These are phyloP conservation scores for Chalaropsis thielavioides DNA, from an alignment of 2,329 filamentous ascomycete genomes.

Conservation along the genomic window DNA sequence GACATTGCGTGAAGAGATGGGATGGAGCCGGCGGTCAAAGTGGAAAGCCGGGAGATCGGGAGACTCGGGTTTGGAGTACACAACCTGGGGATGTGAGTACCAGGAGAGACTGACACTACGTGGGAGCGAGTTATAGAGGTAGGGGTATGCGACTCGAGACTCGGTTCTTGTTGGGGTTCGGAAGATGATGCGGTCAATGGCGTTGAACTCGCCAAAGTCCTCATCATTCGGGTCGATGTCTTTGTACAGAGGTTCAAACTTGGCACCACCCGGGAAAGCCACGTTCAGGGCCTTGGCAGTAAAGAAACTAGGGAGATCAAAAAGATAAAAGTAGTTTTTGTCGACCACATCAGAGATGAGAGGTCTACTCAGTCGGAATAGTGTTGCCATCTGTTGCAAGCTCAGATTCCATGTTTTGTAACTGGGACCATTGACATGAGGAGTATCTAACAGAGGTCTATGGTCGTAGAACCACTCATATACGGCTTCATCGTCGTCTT, in stretches of 20 bases:
- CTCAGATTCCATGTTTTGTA: constrained; percentile 93
- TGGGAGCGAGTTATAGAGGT: constrained; percentile 89
- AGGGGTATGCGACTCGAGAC: constrained; percentile 87
- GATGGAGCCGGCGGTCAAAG: constrained; percentile 95
- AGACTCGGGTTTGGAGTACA: constrained; percentile 79
- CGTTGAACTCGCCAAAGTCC: constrained; percentile 98
- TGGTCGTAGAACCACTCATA: constrained; percentile 98
- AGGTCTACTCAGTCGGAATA: constrained; percentile 83
- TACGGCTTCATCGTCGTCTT: constrained; percentile 79
- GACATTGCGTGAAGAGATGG: constrained; percentile 87
- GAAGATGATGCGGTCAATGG: constrained; percentile 98
- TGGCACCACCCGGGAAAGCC: constrained; percentile 88
- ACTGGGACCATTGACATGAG: constrained; percentile 89
- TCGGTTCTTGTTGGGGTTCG: constrained; percentile 87
- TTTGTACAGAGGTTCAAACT: constrained; percentile 95
- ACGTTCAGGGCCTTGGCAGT: constrained; percentile 96
- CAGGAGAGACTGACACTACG: constrained; percentile 85
- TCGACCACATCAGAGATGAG: constrained; percentile 85
- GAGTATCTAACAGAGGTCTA: constrained; percentile 73
- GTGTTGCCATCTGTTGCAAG: constrained; percentile 85
- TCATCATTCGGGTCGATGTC: constrained; percentile 98
- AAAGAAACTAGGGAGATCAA: constrained; percentile 85
- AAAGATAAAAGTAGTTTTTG: constrained; percentile 96
- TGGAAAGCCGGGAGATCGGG: constrained; percentile 88
- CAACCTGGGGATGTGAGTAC: constrained; percentile 86